Evolutionary conservation across 2,329 filamentous ascomycete genomes (phyloP).

Genomic region (Sporothrix pallida): DNA sequence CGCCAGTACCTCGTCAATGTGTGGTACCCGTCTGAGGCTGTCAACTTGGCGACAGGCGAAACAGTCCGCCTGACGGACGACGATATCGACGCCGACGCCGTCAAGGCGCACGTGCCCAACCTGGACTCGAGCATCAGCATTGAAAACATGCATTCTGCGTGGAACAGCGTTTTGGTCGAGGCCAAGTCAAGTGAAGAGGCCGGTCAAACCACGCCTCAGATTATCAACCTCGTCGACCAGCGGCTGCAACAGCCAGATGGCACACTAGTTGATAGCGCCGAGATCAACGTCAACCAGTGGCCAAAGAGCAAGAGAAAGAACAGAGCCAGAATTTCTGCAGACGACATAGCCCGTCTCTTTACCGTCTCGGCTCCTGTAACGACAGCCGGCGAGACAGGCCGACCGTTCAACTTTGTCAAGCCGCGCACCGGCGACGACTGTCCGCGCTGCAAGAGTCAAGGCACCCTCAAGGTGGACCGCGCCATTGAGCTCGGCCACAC

Average conservation of each 20-base stretch:
- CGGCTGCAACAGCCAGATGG: slow-evolving; percentile 40
- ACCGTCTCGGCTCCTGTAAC: neutral
- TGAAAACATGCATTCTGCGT: slow-evolving; percentile 62
- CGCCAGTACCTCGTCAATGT: slow-evolving; percentile 67
- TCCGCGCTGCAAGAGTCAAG: slow-evolving; percentile 65
- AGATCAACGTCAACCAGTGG: slow-evolving; percentile 30
- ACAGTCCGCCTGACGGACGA: slow-evolving; percentile 41
- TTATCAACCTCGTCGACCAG: slow-evolving; percentile 50
- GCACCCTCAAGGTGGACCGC: slow-evolving; percentile 67
- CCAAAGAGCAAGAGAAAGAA: neutral
- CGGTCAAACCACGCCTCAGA: slow-evolving; percentile 26
- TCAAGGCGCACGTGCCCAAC: slow-evolving; percentile 69
- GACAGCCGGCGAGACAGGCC: slow-evolving; percentile 33
- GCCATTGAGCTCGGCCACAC: slow-evolving; percentile 94
- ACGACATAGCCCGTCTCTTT: neutral
- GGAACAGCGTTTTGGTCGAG: slow-evolving; percentile 47
- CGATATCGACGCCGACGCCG: slow-evolving; percentile 59
- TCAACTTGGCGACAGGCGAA: slow-evolving; percentile 31
- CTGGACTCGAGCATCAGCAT: slow-evolving; percentile 73
- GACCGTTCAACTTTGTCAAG: slow-evolving; percentile 66
- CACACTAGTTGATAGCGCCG: neutral
- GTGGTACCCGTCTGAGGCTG: slow-evolving; percentile 60
- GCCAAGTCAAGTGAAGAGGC: slow-evolving; percentile 39
- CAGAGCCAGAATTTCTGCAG: neutral
- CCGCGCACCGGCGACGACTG: slow-evolving; percentile 73